phyloP scores from a whole-genome alignment of 257 asterid genomes.

The Petunia secreta region DNA sequence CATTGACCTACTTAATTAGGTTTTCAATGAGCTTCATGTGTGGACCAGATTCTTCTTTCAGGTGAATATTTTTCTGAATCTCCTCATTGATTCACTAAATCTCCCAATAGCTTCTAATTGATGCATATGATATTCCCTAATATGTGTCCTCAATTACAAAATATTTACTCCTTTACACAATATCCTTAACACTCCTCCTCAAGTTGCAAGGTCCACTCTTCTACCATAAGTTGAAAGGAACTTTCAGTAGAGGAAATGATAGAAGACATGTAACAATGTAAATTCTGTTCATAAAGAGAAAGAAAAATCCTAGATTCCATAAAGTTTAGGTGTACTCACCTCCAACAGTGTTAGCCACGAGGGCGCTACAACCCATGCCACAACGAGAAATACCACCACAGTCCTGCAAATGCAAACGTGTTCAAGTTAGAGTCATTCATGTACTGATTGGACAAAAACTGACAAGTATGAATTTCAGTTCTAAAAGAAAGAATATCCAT shows the following conservation, averaged over 20 bases:
- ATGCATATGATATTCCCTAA: background rate
- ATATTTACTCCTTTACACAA: background rate
- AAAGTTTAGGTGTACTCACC: constrained; percentile 47
- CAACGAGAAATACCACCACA: constrained; percentile 86
- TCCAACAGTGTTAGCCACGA: constrained; percentile 61
- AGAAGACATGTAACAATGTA: constrained; percentile 12
- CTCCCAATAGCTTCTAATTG: background rate
- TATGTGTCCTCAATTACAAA: too few relatives aligned
- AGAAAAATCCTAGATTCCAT: constrained; percentile 12
- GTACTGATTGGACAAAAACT: background rate
- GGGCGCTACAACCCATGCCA: constrained; percentile 96
- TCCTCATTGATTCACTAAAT: background rate
- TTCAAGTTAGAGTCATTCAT: constrained; percentile 23
- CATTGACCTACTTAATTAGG: background rate
- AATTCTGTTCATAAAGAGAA: background rate
- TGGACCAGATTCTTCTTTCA: background rate
- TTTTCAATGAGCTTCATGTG: constrained; percentile 4
- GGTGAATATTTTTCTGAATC: background rate
- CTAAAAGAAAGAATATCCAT: background rate
- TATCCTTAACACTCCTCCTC: background rate
- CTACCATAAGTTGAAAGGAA: constrained; percentile 6
- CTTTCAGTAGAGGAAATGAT: background rate
- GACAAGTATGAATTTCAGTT: background rate
- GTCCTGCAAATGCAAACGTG: constrained; percentile 53
- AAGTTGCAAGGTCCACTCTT: background rate